Evolutionary conservation across 2,329 filamentous ascomycete species (phyloP), one percentile per base, ranked within the genome.

Genomic region (Alternaria incomplexa): DNA sequence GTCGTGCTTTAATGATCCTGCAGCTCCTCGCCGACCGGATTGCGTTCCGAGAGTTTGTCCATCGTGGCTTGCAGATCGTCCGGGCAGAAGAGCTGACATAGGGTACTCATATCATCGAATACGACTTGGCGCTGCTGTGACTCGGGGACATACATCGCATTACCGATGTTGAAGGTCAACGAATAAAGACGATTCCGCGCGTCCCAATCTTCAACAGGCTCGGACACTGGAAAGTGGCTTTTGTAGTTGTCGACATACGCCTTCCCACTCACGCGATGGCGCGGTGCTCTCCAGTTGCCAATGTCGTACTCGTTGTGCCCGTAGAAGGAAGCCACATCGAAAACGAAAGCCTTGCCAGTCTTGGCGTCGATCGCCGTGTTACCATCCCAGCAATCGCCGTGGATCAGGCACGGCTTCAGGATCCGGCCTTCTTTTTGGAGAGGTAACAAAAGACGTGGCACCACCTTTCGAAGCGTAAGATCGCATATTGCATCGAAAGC

Each of bases 141-240:
- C 5, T 6, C 25, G 0, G 47, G 47, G n/a, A 50, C 3, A 5
- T 30, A 50, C 3, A 30, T 20, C 15, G n/a, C 1, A 4, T 30
- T 50, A 4, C 47, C 47, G 6, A 50, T 30, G 4, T 30, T 50
- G n/a, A 50, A 30, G 0, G n/a, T 50, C 3, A 50, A 30, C 25
- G n/a, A 20, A 1, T 30, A 50, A 0, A 50, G 47, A 0, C 8
- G 10, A 0, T 22, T 50, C 0, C 32, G 32, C 7, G 32, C 36
- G 1, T 40, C 36, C 36, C 36, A 40, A 1, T 40, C 36, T 1
- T 40, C 36, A 9, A 40, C 36, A 17, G 36, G 36, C 3, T 40
- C 36, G 1, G 36, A 40, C 2, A 40, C 36, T 0, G 36, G 36
- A 3, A 40, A 40, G 1, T 40, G 0, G 5, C n/a, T 0, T 0